Evolutionary conservation across 1,284 basidiomycete genomes (phyloP).

Genomic region (Cutaneotrichosporon cutaneum): DNA sequence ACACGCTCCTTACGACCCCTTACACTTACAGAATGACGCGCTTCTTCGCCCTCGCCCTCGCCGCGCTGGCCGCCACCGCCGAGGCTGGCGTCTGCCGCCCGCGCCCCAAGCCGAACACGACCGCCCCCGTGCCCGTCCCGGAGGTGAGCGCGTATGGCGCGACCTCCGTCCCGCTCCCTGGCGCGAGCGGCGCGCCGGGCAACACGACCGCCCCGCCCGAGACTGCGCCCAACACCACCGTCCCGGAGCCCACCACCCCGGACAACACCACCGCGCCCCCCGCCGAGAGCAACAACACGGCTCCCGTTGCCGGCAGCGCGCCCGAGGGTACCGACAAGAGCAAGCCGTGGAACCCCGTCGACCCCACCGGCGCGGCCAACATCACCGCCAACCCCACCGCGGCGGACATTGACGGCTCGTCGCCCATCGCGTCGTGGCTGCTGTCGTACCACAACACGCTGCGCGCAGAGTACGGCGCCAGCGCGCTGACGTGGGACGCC

Average conservation of each 20-base stretch:
- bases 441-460: constrained; percentile 17
- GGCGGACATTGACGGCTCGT: constrained; percentile 22
- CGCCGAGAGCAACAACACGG: not conserved
- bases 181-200: too few relatives aligned
- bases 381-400: constrained; percentile 51
- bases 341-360: constrained; percentile 39
- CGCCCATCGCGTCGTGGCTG: constrained; percentile 4
- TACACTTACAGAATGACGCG: not conserved
- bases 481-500: constrained; percentile 12
- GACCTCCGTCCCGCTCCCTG: too few relatives aligned
- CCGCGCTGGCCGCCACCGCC: not conserved
- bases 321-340: not conserved
- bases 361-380: constrained; percentile 60
- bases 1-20: not conserved
- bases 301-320: not conserved
- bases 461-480: constrained; percentile 14
- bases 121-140: too few relatives aligned
- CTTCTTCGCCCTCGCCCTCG: not conserved
- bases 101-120: not conserved
- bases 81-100: not conserved
- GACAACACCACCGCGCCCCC: not conserved
- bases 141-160: too few relatives aligned
- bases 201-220: too few relatives aligned
- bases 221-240: too few relatives aligned
- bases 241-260: too few relatives aligned